Base-by-base conservation (phyloP, 805 yeast genomes). In the Jamesozyma gamospora region DNA sequence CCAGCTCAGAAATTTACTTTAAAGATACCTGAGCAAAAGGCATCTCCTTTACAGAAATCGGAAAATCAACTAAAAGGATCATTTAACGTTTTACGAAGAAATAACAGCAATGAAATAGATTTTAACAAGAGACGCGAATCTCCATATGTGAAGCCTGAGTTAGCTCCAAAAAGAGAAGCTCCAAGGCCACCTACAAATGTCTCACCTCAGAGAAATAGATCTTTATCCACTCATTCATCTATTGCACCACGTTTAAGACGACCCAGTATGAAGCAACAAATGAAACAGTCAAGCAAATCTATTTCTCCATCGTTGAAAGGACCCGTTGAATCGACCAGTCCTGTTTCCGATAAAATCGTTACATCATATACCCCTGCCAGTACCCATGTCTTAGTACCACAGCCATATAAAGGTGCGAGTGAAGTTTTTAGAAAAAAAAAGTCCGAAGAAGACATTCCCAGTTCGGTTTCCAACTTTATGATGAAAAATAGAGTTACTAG, bases 41-140 rank as follows among this genome's bases (percentile, higher is more conserved):
- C 11, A n/a, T 17, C 19, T 11, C 3, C 11, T 27, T 9, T 10
- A 13, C 9, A 39, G 1, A 30, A 39, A 3, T 30, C 41, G n/a
- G 51, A 43, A 28, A 37, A 41, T 18, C 45, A 45, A 16, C 45
- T 47, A 25, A 53, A 52, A 16, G 65, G 72, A 32, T 65, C 85
- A 0, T 84, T 85, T 55, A 69, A 80, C 42, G 79, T 85, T 1
- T 70, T 85, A 8, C 63, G 88, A 26, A 71, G 70, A 9, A 72
- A 75, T 18, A 75, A 72, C n/a, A 74, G 72, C 12, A 66, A 72
- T 27, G 94, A 82, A 51, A 84, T 84, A 44, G 87, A 87, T 57
- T 85, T 85, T 53, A 92, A 85, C 50, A 76, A 81, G 49, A 68
- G 86, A 37, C 63, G 95, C 33, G 76, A 75, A 34, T 79, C 94